Evolutionary conservation across 1,284 basidiomycete species (phyloP).

Genomic region (Heterobasidion annosum): DNA sequence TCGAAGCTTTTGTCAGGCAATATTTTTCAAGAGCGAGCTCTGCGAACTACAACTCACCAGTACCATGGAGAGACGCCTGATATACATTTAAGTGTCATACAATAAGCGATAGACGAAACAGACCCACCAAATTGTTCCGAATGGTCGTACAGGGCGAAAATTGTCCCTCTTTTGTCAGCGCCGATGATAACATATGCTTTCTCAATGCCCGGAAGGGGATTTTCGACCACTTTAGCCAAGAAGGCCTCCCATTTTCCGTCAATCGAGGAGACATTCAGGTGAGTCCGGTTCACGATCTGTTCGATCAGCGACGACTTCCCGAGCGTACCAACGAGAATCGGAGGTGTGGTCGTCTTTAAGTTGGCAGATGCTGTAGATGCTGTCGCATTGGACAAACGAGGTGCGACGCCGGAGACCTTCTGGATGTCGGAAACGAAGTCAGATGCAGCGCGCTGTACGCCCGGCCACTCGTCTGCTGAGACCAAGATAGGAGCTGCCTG

Average conservation of each 20-base stretch:
- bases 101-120: background rate
- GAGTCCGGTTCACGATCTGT: slow-evolving; percentile 40
- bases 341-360: slow-evolving; percentile 18
- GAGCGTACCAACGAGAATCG: slow-evolving; percentile 60
- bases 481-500: slow-evolving; percentile 40
- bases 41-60: slow-evolving; percentile 28
- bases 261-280: slow-evolving; percentile 45
- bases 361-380: slow-evolving; percentile 11
- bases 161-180: slow-evolving; percentile 57
- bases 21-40: background rate
- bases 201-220: slow-evolving; percentile 48
- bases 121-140: slow-evolving; percentile 60
- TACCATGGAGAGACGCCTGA: slow-evolving; percentile 58
- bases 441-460: slow-evolving; percentile 51
- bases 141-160: slow-evolving; percentile 62
- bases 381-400: slow-evolving; percentile 38
- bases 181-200: slow-evolving; percentile 61
- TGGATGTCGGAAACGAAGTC: slow-evolving; percentile 57
- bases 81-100: background rate
- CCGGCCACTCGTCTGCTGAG: slow-evolving; percentile 52
- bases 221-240: slow-evolving; percentile 38
- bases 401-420: slow-evolving; percentile 45
- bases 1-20: background rate
- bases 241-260: slow-evolving; percentile 61
- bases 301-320: slow-evolving; percentile 52